A percentile compares a stretch with the other conserved stretches of the same genome.
Evolutionary conservation across 305 asterid species (phyloP).

Genomic region (Fraxinus ornus): DNA sequence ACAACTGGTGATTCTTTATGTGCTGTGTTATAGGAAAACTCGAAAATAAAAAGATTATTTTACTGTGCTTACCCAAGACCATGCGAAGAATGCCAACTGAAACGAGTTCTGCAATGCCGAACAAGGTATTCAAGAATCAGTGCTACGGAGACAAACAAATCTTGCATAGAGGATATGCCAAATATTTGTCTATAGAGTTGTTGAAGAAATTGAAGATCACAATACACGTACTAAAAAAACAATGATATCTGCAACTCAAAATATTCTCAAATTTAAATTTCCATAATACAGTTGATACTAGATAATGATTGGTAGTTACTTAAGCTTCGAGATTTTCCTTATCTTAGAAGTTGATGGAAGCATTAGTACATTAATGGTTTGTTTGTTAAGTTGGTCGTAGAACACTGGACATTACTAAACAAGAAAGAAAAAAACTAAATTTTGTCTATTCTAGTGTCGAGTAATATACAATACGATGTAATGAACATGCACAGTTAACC

Average conservation of each 20-base stretch:
- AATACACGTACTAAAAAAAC: background rate
- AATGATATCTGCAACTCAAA: background rate
- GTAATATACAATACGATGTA: background rate
- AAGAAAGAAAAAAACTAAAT: background rate
- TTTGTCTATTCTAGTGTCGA: background rate
- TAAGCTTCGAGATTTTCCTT: background rate
- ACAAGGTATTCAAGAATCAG: background rate
- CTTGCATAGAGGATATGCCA: background rate
- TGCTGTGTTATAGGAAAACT: background rate
- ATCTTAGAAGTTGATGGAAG: background rate
- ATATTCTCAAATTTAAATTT: background rate
- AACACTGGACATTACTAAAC: background rate
- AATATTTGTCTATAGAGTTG: background rate
- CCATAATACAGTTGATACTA: background rate
- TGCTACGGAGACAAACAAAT: background rate
- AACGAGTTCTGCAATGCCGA: slow-evolving; percentile 64
- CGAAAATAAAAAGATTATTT: background rate
- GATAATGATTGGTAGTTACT: background rate
- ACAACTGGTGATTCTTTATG: background rate
- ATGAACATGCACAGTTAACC: background rate
- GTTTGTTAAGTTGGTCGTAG: background rate
- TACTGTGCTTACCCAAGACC: slow-evolving; percentile 63
- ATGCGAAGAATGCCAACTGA: slow-evolving; percentile 72
- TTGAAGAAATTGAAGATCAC: background rate
- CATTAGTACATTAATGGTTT: background rate